Conservation (phyloP, 2,329 filamentous ascomycete species). For the Fusarium incarnatum region DNA sequence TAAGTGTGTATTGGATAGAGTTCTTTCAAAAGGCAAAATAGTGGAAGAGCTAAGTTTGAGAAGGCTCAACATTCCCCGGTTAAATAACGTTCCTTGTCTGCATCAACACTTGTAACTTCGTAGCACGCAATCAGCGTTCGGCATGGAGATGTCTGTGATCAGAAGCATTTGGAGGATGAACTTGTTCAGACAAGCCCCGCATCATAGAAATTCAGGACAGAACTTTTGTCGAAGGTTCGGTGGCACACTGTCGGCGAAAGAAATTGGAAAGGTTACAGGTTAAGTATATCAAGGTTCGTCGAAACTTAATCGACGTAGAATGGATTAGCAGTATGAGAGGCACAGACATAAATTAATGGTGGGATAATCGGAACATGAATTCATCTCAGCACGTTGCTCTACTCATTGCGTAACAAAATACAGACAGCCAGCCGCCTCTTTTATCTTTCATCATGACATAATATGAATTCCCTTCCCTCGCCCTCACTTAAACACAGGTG, state of each 20-base stretch:
- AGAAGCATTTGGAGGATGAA: background rate
- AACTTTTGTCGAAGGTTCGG: background rate
- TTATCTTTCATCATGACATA: background rate
- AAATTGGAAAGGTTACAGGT: background rate
- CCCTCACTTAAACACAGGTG: slow-evolving; percentile 6
- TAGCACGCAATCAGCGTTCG: background rate
- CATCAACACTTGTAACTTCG: background rate
- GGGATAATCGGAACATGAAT: background rate
- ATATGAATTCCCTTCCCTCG: too few relatives aligned
- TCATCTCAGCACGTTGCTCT: background rate
- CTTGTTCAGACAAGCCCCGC: background rate
- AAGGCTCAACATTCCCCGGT: too few relatives aligned
- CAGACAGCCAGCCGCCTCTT: background rate
- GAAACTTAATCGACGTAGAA: background rate
- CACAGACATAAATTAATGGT: background rate
- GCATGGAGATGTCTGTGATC: accelerated
- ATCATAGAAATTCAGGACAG: accelerated
- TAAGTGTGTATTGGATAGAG: too few relatives aligned
- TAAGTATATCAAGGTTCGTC: background rate
- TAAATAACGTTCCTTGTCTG: too few relatives aligned
- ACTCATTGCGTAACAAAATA: background rate
- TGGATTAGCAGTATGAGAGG: background rate
- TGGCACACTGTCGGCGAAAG: background rate
- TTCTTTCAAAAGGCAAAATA: too few relatives aligned
- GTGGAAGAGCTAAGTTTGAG: background rate